phyloP scores from a whole-genome alignment of 2,329 filamentous ascomycete genomes.

The Apiospora arundinis region DNA sequence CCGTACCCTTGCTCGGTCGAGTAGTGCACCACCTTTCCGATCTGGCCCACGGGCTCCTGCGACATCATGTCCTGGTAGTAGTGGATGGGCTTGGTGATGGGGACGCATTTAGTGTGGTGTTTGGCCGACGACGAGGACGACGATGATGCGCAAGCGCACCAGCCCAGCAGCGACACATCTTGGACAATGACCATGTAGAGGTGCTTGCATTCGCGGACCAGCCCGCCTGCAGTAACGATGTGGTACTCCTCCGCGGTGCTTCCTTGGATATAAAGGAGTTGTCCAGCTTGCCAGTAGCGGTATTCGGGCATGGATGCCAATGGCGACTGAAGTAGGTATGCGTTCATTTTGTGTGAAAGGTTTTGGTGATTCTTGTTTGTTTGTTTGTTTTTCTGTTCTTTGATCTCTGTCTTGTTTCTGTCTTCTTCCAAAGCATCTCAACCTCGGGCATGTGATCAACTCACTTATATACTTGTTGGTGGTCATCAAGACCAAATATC shows the following conservation, averaged over 20 bases:
- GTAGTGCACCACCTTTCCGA: constrained; percentile 26
- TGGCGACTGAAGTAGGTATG: constrained; percentile 24
- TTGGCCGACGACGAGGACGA: constrained; percentile 13
- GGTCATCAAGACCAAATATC: too few species aligned
- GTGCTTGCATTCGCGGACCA: constrained; percentile 24
- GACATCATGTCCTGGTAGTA: constrained; percentile 21
- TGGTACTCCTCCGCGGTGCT: constrained; percentile 19
- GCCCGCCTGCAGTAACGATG: constrained; percentile 25
- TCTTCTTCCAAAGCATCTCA: too few species aligned
- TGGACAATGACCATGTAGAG: constrained; percentile 27
- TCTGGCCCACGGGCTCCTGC: constrained; percentile 21
- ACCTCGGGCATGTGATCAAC: not conserved
- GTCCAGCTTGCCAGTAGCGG: constrained; percentile 24
- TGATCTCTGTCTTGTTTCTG: not conserved
- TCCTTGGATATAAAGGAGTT: constrained; percentile 24
- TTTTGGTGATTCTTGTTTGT: not conserved
- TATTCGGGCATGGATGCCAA: constrained; percentile 22
- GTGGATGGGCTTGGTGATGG: constrained; percentile 20
- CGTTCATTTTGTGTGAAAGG: constrained; percentile 23
- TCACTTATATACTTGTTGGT: not conserved
- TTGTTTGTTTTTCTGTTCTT: not conserved
- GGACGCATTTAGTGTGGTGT: constrained; percentile 24
- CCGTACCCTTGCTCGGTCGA: constrained; percentile 27
- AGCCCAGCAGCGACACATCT: constrained; percentile 25
- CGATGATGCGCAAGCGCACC: constrained; percentile 22